Base-by-base conservation (phyloP, 352 stramenopile species). In the Pythium monospermum region DNA sequence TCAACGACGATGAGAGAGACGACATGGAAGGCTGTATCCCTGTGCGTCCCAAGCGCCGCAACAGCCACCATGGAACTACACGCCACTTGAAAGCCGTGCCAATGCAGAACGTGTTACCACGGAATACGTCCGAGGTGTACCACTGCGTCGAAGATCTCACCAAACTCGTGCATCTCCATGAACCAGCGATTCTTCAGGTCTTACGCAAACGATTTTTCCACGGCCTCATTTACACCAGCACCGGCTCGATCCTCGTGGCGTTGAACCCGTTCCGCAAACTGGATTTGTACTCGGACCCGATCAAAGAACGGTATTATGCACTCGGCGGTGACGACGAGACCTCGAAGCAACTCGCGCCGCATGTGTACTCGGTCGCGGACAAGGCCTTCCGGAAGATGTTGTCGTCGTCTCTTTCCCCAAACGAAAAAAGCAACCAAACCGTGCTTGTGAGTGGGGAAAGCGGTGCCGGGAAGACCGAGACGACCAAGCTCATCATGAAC, bases 401-500 rank as follows among this genome's bases (percentile, higher is more conserved):
- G 22, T 47, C 71, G 38, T 66, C 72, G 12, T 39, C 48, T 31
- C 59, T 42, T 25, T 64, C 69, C 39, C 22, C 32, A 19, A 28
- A 48, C 35, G 36, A 61, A 26, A 89, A 89, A 37, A 69, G 65
- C 25, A 67, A 93, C 55, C 96, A 99, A 73, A 97, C 89, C 0
- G 97, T 99, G 65, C 77, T 99, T 43, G 91, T 99, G 28, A 98
- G 88, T 10, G 95, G 95, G 6, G 96, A 99, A 65, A 95, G 73
- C 45, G 95, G 96, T 15, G 93, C 94, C 15, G 94, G 96, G 19
- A 98, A 98, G 73, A 98, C 94, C 16, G 94, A 98, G 49, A 98
- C 94, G 6, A 98, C 94, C 6, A 99, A 98, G 71, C 86, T 98
- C 56, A 96, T 98, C 57, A 98, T 99, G 93, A 83, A 94, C 56